Percentiles rank a stretch among this genome's conserved stretches.
Evolutionary conservation across 2,329 filamentous ascomycete genomes (phyloP).

Genomic region (Immersiporthe knoxdaviesiana): DNA sequence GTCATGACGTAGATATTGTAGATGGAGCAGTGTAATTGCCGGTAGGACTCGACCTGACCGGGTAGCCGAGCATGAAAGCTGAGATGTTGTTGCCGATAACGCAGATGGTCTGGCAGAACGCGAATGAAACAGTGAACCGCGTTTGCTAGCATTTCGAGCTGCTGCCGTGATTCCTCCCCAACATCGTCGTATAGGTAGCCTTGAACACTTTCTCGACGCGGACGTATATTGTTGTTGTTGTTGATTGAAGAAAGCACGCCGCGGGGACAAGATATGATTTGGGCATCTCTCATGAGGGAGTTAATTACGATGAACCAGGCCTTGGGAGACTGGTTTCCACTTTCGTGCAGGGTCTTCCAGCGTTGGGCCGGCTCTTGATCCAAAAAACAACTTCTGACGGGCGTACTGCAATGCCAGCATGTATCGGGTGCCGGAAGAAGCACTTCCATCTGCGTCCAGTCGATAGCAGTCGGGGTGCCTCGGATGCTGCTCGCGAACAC

Average conservation of each 20-base stretch:
- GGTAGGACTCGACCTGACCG: background rate
- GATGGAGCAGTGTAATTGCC: background rate
- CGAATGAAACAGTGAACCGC: background rate
- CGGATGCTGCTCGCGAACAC: background rate
- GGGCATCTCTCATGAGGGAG: background rate
- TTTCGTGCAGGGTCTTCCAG: background rate
- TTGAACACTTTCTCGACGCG: background rate
- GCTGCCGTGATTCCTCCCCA: background rate
- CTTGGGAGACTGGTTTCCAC: background rate
- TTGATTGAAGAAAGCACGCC: background rate
- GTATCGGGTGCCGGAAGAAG: background rate
- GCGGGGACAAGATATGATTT: background rate
- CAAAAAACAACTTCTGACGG: background rate
- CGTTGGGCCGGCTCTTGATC: background rate
- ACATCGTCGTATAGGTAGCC: background rate
- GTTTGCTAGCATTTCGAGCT: background rate
- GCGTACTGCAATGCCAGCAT: background rate
- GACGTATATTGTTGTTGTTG: background rate
- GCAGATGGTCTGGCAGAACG: background rate
- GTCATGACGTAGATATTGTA: background rate
- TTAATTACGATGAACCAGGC: background rate
- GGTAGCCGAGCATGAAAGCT: background rate
- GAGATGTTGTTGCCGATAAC: background rate
- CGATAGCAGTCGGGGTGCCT: background rate
- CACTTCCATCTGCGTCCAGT: background rate